These are phyloP conservation scores for Gleditsia sinensis DNA, from an alignment of 306 rosid species.

Conservation along the genomic window DNA sequence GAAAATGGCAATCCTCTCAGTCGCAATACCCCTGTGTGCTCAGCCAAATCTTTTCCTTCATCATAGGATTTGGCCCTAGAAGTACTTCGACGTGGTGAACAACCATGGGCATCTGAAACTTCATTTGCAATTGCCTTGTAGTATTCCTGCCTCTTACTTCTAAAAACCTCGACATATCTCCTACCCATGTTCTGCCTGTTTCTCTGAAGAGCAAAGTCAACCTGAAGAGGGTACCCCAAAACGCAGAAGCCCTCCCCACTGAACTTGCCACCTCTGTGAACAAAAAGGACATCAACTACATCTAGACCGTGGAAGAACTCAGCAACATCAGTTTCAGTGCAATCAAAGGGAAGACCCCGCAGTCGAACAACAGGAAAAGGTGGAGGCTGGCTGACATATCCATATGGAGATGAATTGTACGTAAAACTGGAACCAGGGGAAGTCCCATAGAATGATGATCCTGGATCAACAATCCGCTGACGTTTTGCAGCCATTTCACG, in stretches of 20 bases:
- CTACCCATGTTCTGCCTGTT: conserved; percentile 73
- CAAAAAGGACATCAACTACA: conserved; percentile 64
- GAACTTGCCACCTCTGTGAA: conserved; percentile 64
- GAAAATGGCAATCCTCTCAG: conserved; percentile 78
- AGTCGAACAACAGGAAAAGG: conserved; percentile 70
- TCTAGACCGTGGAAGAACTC: conserved; percentile 79
- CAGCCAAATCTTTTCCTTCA: conserved; percentile 65
- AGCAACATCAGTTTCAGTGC: conserved; percentile 67
- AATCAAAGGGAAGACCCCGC: conserved; percentile 77
- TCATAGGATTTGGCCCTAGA: conserved; percentile 57
- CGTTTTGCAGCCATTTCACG: conserved; percentile 81
- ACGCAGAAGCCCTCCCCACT: conserved; percentile 74
- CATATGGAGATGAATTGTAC: conserved; percentile 62
- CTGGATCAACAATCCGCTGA: conserved; percentile 60
- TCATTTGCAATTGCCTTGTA: conserved; percentile 71
- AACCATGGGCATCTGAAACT: conserved; percentile 47
- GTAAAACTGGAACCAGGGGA: conserved; percentile 61
- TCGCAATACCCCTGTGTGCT: conserved; percentile 64
- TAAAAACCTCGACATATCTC: conserved; percentile 74
- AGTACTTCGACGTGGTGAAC: conserved; percentile 57
- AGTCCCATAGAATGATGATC: conserved; percentile 62
- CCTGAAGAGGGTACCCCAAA: conserved; percentile 70
- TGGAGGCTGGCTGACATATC: conserved; percentile 59
- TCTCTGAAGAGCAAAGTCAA: conserved; percentile 71
- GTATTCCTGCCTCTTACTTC: conserved; percentile 80